Evolutionary conservation across 2,329 filamentous ascomycete species (phyloP).

Genomic region (Davidsoniella eucalypti): DNA sequence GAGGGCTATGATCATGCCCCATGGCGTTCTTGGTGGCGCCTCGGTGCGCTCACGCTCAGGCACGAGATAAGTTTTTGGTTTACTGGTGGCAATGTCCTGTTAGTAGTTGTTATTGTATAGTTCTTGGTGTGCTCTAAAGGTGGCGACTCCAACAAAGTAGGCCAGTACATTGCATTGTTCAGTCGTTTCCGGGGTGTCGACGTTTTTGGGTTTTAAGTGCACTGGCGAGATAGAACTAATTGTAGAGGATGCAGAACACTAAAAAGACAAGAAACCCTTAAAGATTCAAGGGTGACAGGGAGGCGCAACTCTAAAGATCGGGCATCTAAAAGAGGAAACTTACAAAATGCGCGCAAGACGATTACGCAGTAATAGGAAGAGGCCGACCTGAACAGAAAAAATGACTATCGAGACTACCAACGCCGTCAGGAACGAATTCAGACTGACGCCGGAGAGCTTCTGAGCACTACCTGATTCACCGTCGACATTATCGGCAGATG

Average conservation of each 20-base stretch:
- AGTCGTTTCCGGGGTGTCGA: neutral
- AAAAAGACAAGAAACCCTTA: neutral
- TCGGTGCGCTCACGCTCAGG: conserved; percentile 69
- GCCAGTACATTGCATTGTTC: no score
- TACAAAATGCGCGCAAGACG: conserved; percentile 74
- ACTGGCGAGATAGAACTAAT: no score
- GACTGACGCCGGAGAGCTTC: conserved; percentile 25
- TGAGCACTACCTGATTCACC: conserved; percentile 14
- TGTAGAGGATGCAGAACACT: neutral
- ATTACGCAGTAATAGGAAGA: conserved; percentile 64
- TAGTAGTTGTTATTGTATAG: neutral
- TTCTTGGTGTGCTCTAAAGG: neutral
- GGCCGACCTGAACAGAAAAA: conserved; percentile 45
- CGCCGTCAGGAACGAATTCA: conserved; percentile 47
- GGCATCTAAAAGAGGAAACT: conserved; percentile 19
- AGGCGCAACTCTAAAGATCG: neutral
- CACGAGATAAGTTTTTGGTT: conserved; percentile 72
- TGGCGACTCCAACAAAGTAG: no score
- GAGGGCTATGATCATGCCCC: conserved; percentile 40
- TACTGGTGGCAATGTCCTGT: conserved; percentile 28
- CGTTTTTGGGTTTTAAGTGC: no score
- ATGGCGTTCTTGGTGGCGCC: conserved; percentile 44
- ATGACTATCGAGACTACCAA: conserved; percentile 44
- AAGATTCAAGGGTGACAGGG: neutral
- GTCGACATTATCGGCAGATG: conserved; percentile 2